phyloP scores from a whole-genome alignment of 1,284 basidiomycete genomes.

The Puccinia hordei region DNA sequence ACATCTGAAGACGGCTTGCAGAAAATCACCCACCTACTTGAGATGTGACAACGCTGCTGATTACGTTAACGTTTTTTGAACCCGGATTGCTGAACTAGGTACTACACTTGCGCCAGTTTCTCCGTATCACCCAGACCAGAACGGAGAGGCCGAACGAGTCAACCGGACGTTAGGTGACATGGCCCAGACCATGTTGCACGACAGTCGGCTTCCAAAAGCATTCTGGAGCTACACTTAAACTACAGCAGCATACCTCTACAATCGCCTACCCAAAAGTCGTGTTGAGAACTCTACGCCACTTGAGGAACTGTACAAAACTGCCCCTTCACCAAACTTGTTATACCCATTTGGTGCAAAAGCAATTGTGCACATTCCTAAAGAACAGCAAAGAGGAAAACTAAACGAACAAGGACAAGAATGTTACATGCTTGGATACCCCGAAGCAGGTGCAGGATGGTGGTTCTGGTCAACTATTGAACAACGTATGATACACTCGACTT shows the following conservation, averaged over 20 bases:
- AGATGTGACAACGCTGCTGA: too few relatives aligned
- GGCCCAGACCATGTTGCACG: conserved; percentile 10
- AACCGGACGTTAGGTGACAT: conserved; percentile 18
- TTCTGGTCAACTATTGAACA: too few relatives aligned
- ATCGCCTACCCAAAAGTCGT: conserved; percentile 12
- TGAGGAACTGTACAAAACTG: neutral
- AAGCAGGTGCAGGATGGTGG: too few relatives aligned
- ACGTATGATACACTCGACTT: conserved; percentile 4
- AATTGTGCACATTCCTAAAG: conserved; percentile 5
- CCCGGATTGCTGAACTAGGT: neutral
- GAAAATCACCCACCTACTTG: neutral
- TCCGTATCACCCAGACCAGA: conserved; percentile 6
- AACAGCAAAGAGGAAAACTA: neutral
- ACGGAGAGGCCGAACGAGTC: conserved; percentile 8
- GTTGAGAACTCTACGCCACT: neutral
- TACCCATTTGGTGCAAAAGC: conserved; percentile 16
- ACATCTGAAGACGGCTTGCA: neutral
- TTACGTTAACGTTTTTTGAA: neutral
- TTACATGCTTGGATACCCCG: too few relatives aligned
- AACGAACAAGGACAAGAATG: neutral
- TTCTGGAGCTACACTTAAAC: conserved; percentile 7
- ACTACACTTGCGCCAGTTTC: neutral
- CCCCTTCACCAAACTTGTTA: neutral
- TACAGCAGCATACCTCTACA: conserved; percentile 17
- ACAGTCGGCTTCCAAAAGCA: neutral